Evolutionary conservation across 768 basidiomycete species (phyloP).

Genomic region (Boletus subcaerulescens): DNA sequence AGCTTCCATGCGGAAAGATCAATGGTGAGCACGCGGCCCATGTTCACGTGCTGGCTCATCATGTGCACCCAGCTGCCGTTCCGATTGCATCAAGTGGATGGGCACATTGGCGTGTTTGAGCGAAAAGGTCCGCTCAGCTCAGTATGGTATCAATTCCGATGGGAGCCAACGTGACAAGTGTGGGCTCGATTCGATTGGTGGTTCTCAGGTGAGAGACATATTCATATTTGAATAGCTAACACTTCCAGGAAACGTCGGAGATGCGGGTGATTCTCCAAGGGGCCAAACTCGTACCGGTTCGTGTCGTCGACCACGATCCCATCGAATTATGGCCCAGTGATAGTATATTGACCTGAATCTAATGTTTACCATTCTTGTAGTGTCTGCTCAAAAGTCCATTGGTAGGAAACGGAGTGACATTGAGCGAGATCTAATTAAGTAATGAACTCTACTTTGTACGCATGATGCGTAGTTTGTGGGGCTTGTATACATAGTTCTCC

Average conservation of each 20-base stretch:
- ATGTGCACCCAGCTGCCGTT: not conserved
- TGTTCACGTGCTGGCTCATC: constrained; percentile 2
- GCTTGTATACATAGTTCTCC: constrained; percentile 87
- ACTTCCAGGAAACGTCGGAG: not conserved
- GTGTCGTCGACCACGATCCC: not conserved
- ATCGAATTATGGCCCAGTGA: not conserved
- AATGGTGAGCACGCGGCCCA: not conserved
- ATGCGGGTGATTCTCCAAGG: no score
- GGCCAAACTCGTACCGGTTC: no score
- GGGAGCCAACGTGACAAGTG: not conserved
- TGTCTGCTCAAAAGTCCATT: not conserved
- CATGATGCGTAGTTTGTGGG: constrained; percentile 74
- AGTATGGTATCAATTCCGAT: not conserved
- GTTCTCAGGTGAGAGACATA: not conserved
- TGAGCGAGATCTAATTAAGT: constrained; percentile 3
- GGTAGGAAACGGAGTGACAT: not conserved
- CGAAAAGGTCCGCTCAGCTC: not conserved
- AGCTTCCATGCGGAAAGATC: not conserved
- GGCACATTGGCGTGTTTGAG: not conserved
- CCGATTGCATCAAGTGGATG: not conserved
- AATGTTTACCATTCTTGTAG: not conserved
- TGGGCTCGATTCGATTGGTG: not conserved
- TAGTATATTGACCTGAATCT: not conserved
- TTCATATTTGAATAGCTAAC: no score
- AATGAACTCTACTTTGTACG: constrained; percentile 80